Evolutionary conservation across 306 rosid genomes (phyloP), one percentile per base, ranked within the genome.

Genomic region (Canavalia ensiformis): DNA sequence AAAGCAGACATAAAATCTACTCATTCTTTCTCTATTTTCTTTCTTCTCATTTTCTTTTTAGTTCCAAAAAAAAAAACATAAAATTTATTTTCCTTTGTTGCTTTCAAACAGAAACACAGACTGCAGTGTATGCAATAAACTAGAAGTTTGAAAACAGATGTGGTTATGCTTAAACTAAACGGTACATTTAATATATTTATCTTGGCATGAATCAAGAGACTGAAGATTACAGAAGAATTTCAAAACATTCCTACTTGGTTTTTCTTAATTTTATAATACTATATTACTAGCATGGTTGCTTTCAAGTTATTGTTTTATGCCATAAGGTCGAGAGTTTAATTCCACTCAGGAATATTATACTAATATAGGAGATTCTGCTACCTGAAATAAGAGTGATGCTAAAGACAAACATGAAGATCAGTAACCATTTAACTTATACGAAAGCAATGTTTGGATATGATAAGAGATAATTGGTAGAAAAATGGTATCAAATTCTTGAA

Each of bases 401-500:
- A 62, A 62, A 77, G 25, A 49, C 65, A 77, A 39, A n/a, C 52
- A 51, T 41, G 60, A 7, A 44, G 68, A 30, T 25, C 8, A 56
- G 13, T 7, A 68, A 33, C 47, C 6, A 35, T 33, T 69, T 57
- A 34, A 58, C 62, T 30, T 7, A 5, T 10, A 37, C 2, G n/a
- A 5, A n/a, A 13, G 58, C 3, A 5, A 44, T 45, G 66, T 52
- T 80, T 62, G 47, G 29, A 64, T 42, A n/a, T 73, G 44, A 42
- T 41, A 42, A 60, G 28, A 45, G 68, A 74, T 73, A 55, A 54
- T 74, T 81, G 45, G 29, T 74, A 73, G 33, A 31, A 66, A 58
- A 18, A 52, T 18, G 52, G 75, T 33, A 52, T 65, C 42, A 64
- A 79, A 54, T 54, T 81, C 58, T 81, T 64, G 8, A 73, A 73